Evolutionary conservation across 2,329 filamentous ascomycete genomes (phyloP), one percentile per base, ranked within the genome.

Genomic region (Pseudogymnoascus sp.): DNA sequence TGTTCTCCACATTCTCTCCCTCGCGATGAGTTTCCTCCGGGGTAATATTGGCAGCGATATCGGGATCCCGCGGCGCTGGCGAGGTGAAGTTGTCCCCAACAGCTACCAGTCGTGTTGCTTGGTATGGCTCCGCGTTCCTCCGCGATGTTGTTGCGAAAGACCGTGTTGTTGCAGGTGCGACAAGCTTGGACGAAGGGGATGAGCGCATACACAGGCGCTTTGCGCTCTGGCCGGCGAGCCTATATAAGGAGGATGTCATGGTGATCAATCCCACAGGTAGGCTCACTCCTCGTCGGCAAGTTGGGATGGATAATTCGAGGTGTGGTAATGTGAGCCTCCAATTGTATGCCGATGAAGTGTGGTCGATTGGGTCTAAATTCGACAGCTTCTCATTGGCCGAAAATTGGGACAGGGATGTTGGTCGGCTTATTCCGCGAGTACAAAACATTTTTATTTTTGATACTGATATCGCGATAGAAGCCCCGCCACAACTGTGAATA

Each of bases 191-290:
- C 31, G 69, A 62, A 39, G 71, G 64, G 54, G 72, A 69, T 34
- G 29, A n/a, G 71, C 77, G 81, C 69, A 86, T 77, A 74, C 82
- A 86, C 71, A 89, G 79, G 71, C 87, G 86, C 79, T 84, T 87
- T 77, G 86, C 86, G 76, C 84, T 82, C 77, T 82, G 84, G 81
- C 86, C 83, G 76, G 87, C 87, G 74, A 92, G 82, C 77, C 89
- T 86, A 78, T 85, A 85, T 74, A 92, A 80, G 71, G 86, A 82
- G 76, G 87, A 83, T 76, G 88, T 83, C 89, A 92, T 92, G 78
- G 76, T 79, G 75, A 67, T 71, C 63, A 31, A 57, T 62, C 18
- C 29, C 61, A 61, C 23, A 18, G 45, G 37, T 39, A 31, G 61
- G 59, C 59, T 39, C 59, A 61, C 59, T 61, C 59, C 59, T 61